Evolutionary conservation across 1,284 basidiomycete species (phyloP), one percentile per base, ranked within the genome.

Genomic region (Sporisorium scitamineum): DNA sequence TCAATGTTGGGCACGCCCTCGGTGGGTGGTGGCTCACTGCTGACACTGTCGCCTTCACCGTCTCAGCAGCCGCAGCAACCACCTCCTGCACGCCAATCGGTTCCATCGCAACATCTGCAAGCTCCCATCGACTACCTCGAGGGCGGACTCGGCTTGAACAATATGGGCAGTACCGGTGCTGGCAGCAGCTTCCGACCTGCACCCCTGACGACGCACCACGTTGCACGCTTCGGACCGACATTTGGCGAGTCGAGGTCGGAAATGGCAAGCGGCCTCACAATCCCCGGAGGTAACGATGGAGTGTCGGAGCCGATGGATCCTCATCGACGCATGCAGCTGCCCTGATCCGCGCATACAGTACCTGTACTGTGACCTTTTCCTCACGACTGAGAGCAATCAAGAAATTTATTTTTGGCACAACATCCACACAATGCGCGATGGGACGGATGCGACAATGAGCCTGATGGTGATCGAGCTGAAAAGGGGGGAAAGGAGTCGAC

Each of bases 51-150:
- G 2, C 48, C 63, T 4, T 41, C 52, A 11, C 59, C 58, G n/a
- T 45, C 26, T 3, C 39, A 39, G 37, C 37, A 39, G 37, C 37
- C 16, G 37, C 37, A 39, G 37, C 37, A 39, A 8, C 37, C 2
- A 5, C 37, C 37, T 18, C n/a, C 31, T 9, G 11, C 29, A 11
- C 54, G 68, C 1, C 66, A 59, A n/a, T 54, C 54, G 24, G 60
- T 66, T 1, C 69, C 69, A 16, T 71, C 69, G 24, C 69, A 71
- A 18, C 69, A 71, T 14, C 55, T 66, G 2, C 59, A 50, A 5
- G 44, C 53, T 4, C 32, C 69, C 11, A 54, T 71, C 14, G 63
- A 59, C 11, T 22, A 50, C 45, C 31, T 62, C 16, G 59, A 66
- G 16, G 52, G 44, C 22, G 41, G 59, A 11, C 27, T 66, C 27